Evolutionary conservation across 768 basidiomycete species (phyloP).

Genomic region (Boletus bicolor): DNA sequence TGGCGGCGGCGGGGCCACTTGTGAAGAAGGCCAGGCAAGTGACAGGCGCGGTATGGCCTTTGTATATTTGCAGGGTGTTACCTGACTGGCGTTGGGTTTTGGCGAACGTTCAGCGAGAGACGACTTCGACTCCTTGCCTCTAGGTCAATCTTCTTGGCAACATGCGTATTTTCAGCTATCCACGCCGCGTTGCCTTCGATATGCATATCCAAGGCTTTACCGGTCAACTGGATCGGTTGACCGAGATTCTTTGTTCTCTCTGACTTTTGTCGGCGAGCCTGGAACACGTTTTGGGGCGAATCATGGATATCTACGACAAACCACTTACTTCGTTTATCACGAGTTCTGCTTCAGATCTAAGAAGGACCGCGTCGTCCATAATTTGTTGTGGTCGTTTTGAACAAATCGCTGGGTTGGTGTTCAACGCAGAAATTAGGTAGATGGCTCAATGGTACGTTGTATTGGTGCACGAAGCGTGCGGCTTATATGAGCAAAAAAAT

Average conservation of each 20-base stretch:
- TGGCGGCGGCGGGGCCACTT: conserved; percentile 35
- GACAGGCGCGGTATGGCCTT: conserved; percentile 86
- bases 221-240: conserved; percentile 70
- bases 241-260: conserved; percentile 70
- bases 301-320: not conserved
- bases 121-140: conserved; percentile 47
- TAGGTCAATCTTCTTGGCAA: conserved; percentile 69
- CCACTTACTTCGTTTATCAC: conserved; percentile 27
- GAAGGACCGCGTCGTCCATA: conserved; percentile 28
- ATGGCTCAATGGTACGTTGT: no score
- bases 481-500: no score
- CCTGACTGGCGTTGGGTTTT: conserved; percentile 57
- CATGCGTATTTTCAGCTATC: conserved; percentile 85
- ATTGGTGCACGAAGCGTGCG: no score
- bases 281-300: conserved; percentile 3
- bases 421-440: not conserved
- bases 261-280: conserved; percentile 75
- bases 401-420: not conserved
- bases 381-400: not conserved
- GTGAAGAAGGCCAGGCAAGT: conserved; percentile 74
- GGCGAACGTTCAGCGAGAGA: conserved; percentile 6
- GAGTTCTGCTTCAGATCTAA: conserved; percentile 32
- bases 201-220: conserved; percentile 70
- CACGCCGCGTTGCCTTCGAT: conserved; percentile 68
- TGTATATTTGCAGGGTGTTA: conserved; percentile 69